A percentile compares a stretch with the other conserved stretches of the same genome.
phyloP scores from a whole-genome alignment of 2,329 filamentous ascomycete genomes.

The Claviceps fusiformis region DNA sequence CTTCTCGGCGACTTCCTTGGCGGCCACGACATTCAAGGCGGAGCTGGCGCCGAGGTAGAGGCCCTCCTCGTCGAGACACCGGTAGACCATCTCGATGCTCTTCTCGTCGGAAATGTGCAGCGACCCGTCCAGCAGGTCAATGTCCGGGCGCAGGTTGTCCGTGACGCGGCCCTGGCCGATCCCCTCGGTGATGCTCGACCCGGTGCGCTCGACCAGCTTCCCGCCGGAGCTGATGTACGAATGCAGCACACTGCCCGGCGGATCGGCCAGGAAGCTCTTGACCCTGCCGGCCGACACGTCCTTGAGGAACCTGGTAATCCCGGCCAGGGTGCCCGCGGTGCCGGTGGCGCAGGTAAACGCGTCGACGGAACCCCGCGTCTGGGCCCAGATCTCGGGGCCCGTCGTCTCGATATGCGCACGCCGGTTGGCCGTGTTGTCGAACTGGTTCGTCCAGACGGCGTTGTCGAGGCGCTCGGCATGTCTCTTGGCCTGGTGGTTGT shows the following conservation, averaged over 20 bases:
- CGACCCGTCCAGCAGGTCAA: constrained; percentile 72
- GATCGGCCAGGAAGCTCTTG: constrained; percentile 83
- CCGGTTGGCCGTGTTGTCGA: constrained; percentile 91
- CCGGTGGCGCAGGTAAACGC: constrained; percentile 94
- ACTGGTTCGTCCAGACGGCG: constrained; percentile 98
- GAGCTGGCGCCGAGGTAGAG: constrained; percentile 91
- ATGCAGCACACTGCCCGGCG: constrained; percentile 84
- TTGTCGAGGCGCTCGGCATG: constrained; percentile 80
- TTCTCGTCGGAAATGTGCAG: constrained; percentile 81
- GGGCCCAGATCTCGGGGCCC: constrained; percentile 91
- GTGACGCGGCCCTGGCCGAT: constrained; percentile 95
- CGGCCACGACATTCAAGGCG: constrained; percentile 86
- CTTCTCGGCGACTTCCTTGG: constrained; percentile 84
- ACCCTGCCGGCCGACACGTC: constrained; percentile 64
- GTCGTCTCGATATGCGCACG: constrained; percentile 94
- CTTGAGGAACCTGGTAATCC: constrained; percentile 80
- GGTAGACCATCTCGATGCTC: constrained; percentile 95
- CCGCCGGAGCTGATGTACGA: constrained; percentile 81
- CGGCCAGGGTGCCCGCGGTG: constrained; percentile 82
- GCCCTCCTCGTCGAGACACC: constrained; percentile 90
- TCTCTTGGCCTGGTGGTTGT: constrained; percentile 87
- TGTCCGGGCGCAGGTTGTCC: constrained; percentile 80
- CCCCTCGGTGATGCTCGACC: constrained; percentile 89
- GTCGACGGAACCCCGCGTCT: constrained; percentile 74
- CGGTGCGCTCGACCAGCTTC: constrained; percentile 64